Conservation (phyloP, 2,329 filamentous ascomycete genomes). For the Emmonsiellopsis sp. region DNA sequence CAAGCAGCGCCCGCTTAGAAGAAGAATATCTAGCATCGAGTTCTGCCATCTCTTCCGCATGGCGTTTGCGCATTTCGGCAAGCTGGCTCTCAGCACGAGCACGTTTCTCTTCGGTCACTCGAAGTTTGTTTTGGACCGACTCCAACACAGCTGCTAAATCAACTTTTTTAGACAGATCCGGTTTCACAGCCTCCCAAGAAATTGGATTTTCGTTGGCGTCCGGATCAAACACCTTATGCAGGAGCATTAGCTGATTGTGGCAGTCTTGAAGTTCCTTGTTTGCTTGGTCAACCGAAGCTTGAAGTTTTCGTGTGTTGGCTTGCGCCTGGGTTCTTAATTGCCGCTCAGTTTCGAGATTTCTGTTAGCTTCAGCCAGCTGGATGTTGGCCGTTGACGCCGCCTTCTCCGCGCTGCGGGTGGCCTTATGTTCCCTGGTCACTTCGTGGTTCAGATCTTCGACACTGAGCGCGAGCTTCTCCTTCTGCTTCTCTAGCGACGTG, state of each 20-base stretch:
- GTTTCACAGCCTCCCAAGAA: conserved; percentile 59
- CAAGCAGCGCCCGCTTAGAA: conserved; percentile 65
- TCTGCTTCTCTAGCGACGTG: conserved; percentile 81
- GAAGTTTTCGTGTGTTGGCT: conserved; percentile 71
- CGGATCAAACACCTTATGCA: conserved; percentile 83
- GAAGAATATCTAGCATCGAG: conserved; percentile 52
- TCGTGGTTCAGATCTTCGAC: conserved; percentile 92
- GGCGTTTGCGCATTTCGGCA: conserved; percentile 63
- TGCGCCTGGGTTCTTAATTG: conserved; percentile 81
- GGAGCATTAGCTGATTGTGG: conserved; percentile 66
- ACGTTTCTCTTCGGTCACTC: conserved; percentile 72
- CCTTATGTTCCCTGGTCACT: conserved; percentile 79
- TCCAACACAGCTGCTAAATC: conserved; percentile 81
- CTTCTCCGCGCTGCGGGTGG: conserved; percentile 83
- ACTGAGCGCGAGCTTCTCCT: conserved; percentile 80
- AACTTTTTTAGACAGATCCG: conserved; percentile 57
- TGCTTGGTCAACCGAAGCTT: conserved; percentile 66
- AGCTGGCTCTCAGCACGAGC: conserved; percentile 76
- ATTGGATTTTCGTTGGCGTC: conserved; percentile 57
- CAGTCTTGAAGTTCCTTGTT: conserved; percentile 75
- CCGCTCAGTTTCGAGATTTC: conserved; percentile 81
- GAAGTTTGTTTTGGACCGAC: conserved; percentile 76
- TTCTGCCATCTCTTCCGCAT: conserved; percentile 61
- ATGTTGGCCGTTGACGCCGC: conserved; percentile 67
- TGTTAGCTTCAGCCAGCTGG: conserved; percentile 80